Percentiles rank a stretch among this genome's conserved stretches.
Conservation (phyloP, 352 stramenopile genomes). For the Globisporangium solare region DNA sequence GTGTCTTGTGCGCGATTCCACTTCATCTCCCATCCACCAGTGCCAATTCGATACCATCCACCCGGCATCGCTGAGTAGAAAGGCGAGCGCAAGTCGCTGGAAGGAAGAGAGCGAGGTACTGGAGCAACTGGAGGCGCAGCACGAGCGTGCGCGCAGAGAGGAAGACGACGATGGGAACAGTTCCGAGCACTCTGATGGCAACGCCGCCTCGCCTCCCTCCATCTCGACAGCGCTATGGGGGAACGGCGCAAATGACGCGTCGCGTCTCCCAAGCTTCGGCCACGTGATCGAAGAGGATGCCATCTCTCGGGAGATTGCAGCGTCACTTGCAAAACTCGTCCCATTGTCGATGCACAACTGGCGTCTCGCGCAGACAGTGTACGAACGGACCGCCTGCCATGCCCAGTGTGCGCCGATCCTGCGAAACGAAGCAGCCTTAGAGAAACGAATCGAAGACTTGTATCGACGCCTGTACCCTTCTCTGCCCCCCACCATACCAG, state of each 20-base stretch:
- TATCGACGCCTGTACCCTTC: slow-evolving; percentile 50
- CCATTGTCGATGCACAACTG: slow-evolving; percentile 70
- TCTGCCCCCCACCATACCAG: not conserved
- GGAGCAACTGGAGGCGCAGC: slow-evolving; percentile 19
- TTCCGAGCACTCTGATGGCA: not conserved
- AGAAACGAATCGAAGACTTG: slow-evolving; percentile 47
- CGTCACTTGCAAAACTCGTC: slow-evolving; percentile 50
- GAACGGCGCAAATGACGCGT: slow-evolving; percentile 10
- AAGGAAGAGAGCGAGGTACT: slow-evolving; percentile 34
- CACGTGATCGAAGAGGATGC: slow-evolving; percentile 69
- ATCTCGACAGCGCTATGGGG: slow-evolving; percentile 12
- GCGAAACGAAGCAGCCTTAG: slow-evolving; percentile 32
- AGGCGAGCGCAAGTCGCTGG: slow-evolving; percentile 24
- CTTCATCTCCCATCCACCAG: not conserved
- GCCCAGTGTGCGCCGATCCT: slow-evolving; percentile 51
- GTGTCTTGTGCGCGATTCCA: too few species aligned
- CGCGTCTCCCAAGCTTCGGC: slow-evolving; percentile 41
- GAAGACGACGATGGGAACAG: slow-evolving; percentile 6
- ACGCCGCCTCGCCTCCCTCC: not conserved
- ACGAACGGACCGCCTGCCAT: slow-evolving; percentile 47
- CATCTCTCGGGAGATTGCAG: slow-evolving; percentile 44
- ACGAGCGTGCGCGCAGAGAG: slow-evolving; percentile 15
- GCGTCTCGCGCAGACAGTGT: slow-evolving; percentile 49
- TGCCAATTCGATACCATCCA: slow-evolving; percentile 34
- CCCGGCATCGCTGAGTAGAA: slow-evolving; percentile 35